Evolutionary conservation across 2,329 filamentous ascomycete genomes (phyloP).

Genomic region (Fusarium agapanthi): DNA sequence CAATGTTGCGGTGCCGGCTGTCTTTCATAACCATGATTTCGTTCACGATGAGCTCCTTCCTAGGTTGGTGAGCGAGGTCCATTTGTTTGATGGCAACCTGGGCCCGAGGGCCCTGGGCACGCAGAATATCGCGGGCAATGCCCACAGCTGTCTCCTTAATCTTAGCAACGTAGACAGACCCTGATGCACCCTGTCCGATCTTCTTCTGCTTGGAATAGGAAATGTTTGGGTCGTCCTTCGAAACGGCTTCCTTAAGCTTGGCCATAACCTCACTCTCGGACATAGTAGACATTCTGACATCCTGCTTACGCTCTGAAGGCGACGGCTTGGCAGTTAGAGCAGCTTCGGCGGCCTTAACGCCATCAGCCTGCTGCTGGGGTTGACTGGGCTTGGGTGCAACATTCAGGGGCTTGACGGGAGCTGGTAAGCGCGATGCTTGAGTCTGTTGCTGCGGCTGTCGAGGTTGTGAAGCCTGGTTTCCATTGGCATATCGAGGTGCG

Average conservation of each 20-base stretch:
- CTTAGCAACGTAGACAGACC: conserved; percentile 96
- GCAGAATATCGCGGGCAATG: conserved; percentile 81
- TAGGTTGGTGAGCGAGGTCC: conserved; percentile 95
- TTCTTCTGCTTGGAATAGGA: conserved; percentile 99
- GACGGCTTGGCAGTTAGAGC: conserved; percentile 85
- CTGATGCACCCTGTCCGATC: conserved; percentile 97
- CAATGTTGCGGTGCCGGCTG: conserved; percentile 96
- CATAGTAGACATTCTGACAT: conserved; percentile 99
- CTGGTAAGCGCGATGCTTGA: conserved; percentile 61
- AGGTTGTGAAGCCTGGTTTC: conserved; percentile 61
- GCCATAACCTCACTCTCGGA: conserved; percentile 97
- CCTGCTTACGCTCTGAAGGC: conserved; percentile 79
- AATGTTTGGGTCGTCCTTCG: conserved; percentile 91
- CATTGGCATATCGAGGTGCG: conserved; percentile 66
- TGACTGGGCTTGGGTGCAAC: conserved; percentile 72
- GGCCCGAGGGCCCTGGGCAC: conserved; percentile 80
- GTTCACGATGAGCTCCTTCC: conserved; percentile 98
- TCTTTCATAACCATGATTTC: conserved; percentile 99
- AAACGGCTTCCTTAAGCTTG: conserved; percentile 91
- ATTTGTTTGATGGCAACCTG: conserved; percentile 99
- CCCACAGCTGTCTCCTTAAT: conserved; percentile 90
- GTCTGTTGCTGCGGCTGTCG: conserved; percentile 57
- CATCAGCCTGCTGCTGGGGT: conserved; percentile 63
- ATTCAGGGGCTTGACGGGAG: conserved; percentile 80
- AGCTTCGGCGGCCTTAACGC: conserved; percentile 88